These are phyloP conservation scores for Apiotrichum domesticum DNA, from an alignment of 1,284 basidiomycete species.

Conservation along the genomic window DNA sequence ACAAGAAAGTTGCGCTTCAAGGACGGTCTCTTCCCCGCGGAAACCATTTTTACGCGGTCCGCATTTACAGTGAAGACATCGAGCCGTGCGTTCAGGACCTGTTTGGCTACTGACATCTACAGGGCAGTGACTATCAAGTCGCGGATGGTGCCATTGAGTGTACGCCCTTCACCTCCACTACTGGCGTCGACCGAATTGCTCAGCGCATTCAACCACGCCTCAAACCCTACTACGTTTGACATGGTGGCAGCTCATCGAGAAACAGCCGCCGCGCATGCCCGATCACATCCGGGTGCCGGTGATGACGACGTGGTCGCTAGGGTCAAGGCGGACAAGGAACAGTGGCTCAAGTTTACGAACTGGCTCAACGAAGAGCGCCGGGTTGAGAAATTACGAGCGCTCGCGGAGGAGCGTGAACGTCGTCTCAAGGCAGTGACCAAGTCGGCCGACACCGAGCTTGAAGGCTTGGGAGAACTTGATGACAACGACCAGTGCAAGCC, in stretches of 20 bases:
- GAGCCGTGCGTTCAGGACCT: constrained; percentile 25
- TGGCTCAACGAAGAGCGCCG: constrained; percentile 44
- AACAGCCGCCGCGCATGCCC: constrained; percentile 27
- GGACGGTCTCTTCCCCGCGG: constrained; percentile 38
- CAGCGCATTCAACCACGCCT: constrained; percentile 40
- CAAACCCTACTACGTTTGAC: constrained; percentile 33
- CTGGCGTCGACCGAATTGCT: constrained; percentile 29
- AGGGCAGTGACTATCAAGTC: constrained; percentile 41
- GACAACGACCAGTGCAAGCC: not conserved
- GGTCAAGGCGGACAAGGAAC: constrained; percentile 32
- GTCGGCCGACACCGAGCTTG: not conserved
- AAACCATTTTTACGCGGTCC: constrained; percentile 39
- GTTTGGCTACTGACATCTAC: too few relatives aligned
- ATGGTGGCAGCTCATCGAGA: constrained; percentile 30
- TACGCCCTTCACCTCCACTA: constrained; percentile 35
- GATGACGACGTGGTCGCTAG: constrained; percentile 7
- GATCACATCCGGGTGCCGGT: constrained; percentile 34
- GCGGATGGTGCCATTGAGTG: constrained; percentile 31
- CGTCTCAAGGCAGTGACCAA: constrained; percentile 25
- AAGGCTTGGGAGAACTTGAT: not conserved
- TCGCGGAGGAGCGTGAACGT: constrained; percentile 36
- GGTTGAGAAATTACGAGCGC: constrained; percentile 34
- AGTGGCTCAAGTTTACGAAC: constrained; percentile 39
- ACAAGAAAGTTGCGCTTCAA: constrained; percentile 38
- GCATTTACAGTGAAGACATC: constrained; percentile 34